Percentiles rank a stretch among this genome's conserved stretches.
phyloP scores from a whole-genome alignment of 805 yeast genomes.

The Yarrowia sp. region DNA sequence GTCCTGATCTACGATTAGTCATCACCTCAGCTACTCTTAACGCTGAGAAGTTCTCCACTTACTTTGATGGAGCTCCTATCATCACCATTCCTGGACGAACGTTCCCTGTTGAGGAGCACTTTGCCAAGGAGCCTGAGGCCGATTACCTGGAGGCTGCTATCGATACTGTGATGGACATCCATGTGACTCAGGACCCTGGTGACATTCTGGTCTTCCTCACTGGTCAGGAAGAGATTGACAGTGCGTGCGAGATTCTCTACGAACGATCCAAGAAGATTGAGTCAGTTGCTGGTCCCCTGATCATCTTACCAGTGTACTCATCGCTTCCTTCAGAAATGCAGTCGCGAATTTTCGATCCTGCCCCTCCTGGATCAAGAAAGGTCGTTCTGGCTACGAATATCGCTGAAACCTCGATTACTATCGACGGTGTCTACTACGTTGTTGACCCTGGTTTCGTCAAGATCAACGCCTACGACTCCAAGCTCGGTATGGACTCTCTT shows the following conservation, averaged over 20 bases:
- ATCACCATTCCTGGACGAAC: conserved; percentile 90
- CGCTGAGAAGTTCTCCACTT: conserved; percentile 82
- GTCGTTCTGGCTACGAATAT: conserved; percentile 95
- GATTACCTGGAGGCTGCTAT: conserved; percentile 90
- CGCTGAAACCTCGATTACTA: conserved; percentile 96
- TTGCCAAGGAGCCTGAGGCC: conserved; percentile 85
- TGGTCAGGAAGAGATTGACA: conserved; percentile 96
- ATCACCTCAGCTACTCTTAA: conserved; percentile 96
- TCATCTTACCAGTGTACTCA: conserved; percentile 88
- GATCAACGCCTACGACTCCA: conserved; percentile 86
- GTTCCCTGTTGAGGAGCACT: conserved; percentile 87
- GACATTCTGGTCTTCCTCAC: conserved; percentile 91
- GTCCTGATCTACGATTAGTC: conserved; percentile 75
- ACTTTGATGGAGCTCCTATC: conserved; percentile 84
- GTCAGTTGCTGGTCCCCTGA: conserved; percentile 61
- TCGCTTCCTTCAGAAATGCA: conserved; percentile 88
- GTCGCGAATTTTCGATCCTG: conserved; percentile 80
- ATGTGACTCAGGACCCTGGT: conserved; percentile 64
- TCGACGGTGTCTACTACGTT: conserved; percentile 93
- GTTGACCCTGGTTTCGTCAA: conserved; percentile 96
- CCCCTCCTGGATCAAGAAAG: conserved; percentile 79
- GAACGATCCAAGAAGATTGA: conserved; percentile 74
- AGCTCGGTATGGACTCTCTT: conserved; percentile 86
- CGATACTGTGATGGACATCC: conserved; percentile 87
- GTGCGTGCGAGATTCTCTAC: conserved; percentile 73